Evolutionary conservation across 2,329 filamentous ascomycete genomes (phyloP).

Genomic region (Diaporthe aspalathi): DNA sequence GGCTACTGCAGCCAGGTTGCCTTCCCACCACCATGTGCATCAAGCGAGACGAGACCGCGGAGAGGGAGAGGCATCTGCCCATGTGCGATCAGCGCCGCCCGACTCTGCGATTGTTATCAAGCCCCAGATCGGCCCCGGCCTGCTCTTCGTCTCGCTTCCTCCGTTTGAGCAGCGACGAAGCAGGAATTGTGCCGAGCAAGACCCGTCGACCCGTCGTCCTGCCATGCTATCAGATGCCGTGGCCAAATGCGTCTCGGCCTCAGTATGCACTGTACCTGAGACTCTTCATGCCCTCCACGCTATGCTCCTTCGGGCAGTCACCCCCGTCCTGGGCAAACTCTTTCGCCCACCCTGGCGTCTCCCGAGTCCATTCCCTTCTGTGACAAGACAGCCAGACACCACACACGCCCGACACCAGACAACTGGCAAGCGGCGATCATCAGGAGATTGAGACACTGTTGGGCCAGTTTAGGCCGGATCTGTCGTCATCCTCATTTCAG

Average conservation of each 20-base stretch:
- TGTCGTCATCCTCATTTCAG: constrained; percentile 35
- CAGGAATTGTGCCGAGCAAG: constrained; percentile 18
- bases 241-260: constrained; percentile 15
- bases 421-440: constrained; percentile 34
- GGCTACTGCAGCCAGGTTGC: constrained; percentile 14
- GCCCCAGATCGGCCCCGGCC: not conserved
- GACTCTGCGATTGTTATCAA: not conserved
- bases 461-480: constrained; percentile 26
- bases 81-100: not conserved
- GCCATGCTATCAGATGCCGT: not conserved
- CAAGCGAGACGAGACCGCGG: not conserved
- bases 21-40: constrained; percentile 14
- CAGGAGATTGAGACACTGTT: constrained; percentile 28
- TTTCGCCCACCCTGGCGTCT: constrained; percentile 26
- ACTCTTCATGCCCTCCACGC: constrained; percentile 22
- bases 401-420: constrained; percentile 21
- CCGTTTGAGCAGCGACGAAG: not conserved
- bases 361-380: constrained; percentile 20
- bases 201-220: not conserved
- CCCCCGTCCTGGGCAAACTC: constrained; percentile 33
- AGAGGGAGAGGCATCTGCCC: not conserved
- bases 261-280: constrained; percentile 34
- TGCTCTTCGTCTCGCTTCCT: not conserved
- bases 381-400: constrained; percentile 16
- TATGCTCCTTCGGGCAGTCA: constrained; percentile 32